Evolutionary conservation across 1,139 yeast species (phyloP).

Genomic region (Fermentozyma sake): DNA sequence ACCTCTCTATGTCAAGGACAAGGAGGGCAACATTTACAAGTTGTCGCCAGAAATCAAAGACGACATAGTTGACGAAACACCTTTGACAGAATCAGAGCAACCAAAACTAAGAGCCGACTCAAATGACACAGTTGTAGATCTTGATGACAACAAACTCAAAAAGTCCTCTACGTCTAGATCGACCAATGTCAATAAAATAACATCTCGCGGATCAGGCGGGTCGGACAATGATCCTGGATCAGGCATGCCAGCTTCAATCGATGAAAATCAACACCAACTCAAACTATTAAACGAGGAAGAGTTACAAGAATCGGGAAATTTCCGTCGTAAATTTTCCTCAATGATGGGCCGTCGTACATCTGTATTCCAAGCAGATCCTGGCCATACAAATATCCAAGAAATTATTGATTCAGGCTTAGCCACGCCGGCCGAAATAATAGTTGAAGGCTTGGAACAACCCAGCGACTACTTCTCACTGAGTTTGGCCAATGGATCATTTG

Average conservation of each 20-base stretch:
- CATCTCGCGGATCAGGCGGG: neutral
- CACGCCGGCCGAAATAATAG: slow-evolving; percentile 42
- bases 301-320: slow-evolving; percentile 4
- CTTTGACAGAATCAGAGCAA: neutral
- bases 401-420: slow-evolving; percentile 36
- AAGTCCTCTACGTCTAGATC: slow-evolving; percentile 12
- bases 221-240: slow-evolving; percentile 1
- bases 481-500: slow-evolving; percentile 9
- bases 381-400: slow-evolving; percentile 35
- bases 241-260: neutral
- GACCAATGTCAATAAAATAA: slow-evolving; percentile 3
- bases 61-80: slow-evolving; percentile 11
- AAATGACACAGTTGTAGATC: neutral
- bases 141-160: slow-evolving; percentile 5
- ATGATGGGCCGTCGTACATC: slow-evolving; percentile 46
- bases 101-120: slow-evolving; percentile 2
- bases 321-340: slow-evolving; percentile 34
- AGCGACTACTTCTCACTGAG: slow-evolving; percentile 13
- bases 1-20: slow-evolving; percentile 55
- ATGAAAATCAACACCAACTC: neutral
- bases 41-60: slow-evolving; percentile 44
- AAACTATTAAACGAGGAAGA: slow-evolving; percentile 1
- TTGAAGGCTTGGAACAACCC: slow-evolving; percentile 24
- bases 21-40: slow-evolving; percentile 43
- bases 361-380: slow-evolving; percentile 37